Base-by-base conservation (phyloP, 208 protist genomes). In the Trypanosoma brucei region DNA sequence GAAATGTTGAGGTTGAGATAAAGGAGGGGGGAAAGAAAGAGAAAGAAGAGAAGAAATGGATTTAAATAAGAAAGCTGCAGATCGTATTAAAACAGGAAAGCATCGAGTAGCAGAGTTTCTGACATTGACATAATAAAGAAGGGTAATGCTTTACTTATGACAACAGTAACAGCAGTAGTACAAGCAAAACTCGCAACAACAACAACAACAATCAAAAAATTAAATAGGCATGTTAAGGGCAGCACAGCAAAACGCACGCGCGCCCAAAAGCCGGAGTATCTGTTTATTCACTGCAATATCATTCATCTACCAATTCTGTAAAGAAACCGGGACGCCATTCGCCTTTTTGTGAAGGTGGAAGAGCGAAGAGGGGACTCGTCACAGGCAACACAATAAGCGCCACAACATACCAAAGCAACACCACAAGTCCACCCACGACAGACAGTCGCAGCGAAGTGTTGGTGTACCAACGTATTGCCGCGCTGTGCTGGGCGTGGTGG, bases 331-430 rank as follows among this genome's bases (percentile, higher is more conserved):
- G 61, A 9, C 74, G 39, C 65, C 59, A 54, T n/a, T 50, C 55
- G 2, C 59, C 59, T 7, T 63, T 57, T 34, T 67, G 6, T 14
- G 42, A 80, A 30, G 69, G 69, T 14, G 69, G 69, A 60, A 80
- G 68, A 22, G 68, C 62, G 55, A 73, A 81, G 22, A 76, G 62
- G 0, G 62, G 3, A 60, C 76, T 82, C 13, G 46, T 44, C 2
- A 59, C 7, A 3, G 72, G 68, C 35, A 83, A 53, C 2, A 63
- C 36, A 8, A 59, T 46, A 57, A 78, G 3, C 13, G 66, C 56
- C 11, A 42, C 3, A 14, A 83, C 46, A 50, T 83, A 78, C 65
- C 75, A 61, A 2, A 13, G 49, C 14, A 72, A n/a, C 34, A 72
- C 39, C 34, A 71, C 13, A 11, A 72, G 36, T 1, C 48, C 55